phyloP scores from a whole-genome alignment of 805 yeast species.

The Kodamaea neixiangensis region DNA sequence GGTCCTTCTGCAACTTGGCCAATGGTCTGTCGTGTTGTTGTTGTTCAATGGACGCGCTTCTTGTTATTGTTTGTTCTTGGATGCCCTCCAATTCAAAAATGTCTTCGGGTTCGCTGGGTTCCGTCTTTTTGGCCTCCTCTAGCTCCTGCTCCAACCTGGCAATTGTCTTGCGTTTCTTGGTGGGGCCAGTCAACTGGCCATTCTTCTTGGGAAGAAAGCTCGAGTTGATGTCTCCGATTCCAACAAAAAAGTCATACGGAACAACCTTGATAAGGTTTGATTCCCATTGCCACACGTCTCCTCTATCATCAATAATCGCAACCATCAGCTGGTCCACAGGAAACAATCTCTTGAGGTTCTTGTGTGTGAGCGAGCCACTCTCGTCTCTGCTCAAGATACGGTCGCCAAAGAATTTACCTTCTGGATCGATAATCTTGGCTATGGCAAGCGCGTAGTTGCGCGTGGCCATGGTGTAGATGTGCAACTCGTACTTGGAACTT shows the following conservation, averaged over 20 bases:
- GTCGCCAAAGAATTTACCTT: constrained; percentile 83
- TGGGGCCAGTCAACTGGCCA: constrained; percentile 57
- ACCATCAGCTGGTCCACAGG: constrained; percentile 98
- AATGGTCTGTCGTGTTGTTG: constrained; percentile 83
- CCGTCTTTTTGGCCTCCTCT: constrained; percentile 16
- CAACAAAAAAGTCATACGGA: constrained; percentile 95
- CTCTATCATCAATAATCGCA: constrained; percentile 93
- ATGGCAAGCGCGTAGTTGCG: constrained; percentile 88
- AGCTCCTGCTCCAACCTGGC: constrained; percentile 53
- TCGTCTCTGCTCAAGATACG: constrained; percentile 91
- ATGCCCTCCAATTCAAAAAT: constrained; percentile 53
- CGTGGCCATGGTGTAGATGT: constrained; percentile 98
- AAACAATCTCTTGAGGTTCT: constrained; percentile 81
- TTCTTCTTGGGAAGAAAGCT: constrained; percentile 84
- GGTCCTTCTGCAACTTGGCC: constrained; percentile 75
- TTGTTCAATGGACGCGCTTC: constrained; percentile 71
- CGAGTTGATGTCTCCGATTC: constrained; percentile 96
- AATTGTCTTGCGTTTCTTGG: constrained; percentile 58
- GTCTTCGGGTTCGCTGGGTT: constrained; percentile 41
- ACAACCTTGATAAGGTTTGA: constrained; percentile 87
- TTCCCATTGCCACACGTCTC: constrained; percentile 99
- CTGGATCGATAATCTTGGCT: constrained; percentile 90
- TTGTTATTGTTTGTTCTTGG: constrained; percentile 58
- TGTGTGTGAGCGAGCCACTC: constrained; percentile 88
- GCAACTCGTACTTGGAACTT: constrained; percentile 76